A percentile compares a stretch with the other conserved stretches of the same genome.
Evolutionary conservation across 108 stramenopile genomes (phyloP).

Genomic region (Fragilaria crotonensis): DNA sequence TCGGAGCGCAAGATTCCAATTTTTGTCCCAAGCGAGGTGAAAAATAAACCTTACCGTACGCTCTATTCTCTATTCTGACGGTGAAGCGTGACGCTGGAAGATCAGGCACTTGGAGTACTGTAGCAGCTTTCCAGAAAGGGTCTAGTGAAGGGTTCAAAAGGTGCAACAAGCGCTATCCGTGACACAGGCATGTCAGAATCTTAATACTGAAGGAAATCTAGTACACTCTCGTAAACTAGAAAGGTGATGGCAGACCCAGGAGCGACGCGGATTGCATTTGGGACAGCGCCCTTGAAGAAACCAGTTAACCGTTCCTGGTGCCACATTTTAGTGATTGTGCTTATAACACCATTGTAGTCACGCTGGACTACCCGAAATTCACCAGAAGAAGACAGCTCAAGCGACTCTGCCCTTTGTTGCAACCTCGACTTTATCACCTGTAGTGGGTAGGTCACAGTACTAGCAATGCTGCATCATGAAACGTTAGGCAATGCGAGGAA

Average conservation of each 20-base stretch:
- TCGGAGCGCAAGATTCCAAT: too few relatives aligned
- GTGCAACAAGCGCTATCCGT: too few relatives aligned
- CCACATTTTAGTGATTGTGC: slow-evolving; percentile 55
- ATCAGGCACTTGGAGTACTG: too few relatives aligned
- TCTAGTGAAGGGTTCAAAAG: too few relatives aligned
- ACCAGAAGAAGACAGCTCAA: slow-evolving; percentile 61
- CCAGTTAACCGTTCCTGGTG: slow-evolving; percentile 76
- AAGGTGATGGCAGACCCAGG: slow-evolving; percentile 97
- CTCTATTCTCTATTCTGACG: too few relatives aligned
- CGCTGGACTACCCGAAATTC: slow-evolving; percentile 61
- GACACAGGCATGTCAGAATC: too few relatives aligned
- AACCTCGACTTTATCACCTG: slow-evolving; percentile 95
- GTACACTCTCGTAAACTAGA: slow-evolving; percentile 84
- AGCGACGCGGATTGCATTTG: slow-evolving; percentile 93
- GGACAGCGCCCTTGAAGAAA: slow-evolving; percentile 92
- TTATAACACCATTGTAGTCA: slow-evolving; percentile 57
- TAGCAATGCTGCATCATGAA: slow-evolving; percentile 44
- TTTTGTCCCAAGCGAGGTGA: too few relatives aligned
- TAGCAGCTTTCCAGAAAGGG: too few relatives aligned
- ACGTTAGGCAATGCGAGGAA: too few relatives aligned
- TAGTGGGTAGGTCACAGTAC: slow-evolving; percentile 83
- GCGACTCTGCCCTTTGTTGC: slow-evolving; percentile 82
- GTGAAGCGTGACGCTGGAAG: too few relatives aligned
- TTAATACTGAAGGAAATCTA: too few relatives aligned
- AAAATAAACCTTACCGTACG: too few relatives aligned